Evolutionary conservation across 306 rosid species (phyloP), one percentile per base, ranked within the genome.

Genomic region (Alnus rubra): DNA sequence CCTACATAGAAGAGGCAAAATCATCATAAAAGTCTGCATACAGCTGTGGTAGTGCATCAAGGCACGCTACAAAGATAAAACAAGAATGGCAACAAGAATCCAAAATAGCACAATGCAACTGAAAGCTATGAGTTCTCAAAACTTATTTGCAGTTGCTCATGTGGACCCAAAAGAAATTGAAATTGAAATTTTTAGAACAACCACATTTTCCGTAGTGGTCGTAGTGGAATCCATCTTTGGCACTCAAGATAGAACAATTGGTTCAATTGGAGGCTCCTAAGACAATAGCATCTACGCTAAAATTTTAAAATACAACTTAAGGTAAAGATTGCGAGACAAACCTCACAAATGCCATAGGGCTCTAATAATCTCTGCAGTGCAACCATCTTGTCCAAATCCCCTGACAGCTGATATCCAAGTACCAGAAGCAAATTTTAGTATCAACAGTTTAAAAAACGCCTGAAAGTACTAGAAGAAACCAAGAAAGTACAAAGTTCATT

Each of bases 261-360:
- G 52, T 67, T 63, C 58, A 7, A 42, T 53, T 19, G 12, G 28
- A 51, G 35, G 31, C 48, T 62, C 68, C 19, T 52, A 71, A 55
- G 76, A 62, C 58, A 63, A 39, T 48, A 60, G 62, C 47, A 52
- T 74, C 63, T 15, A 52, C 59, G 16, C 35, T 31, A 71, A 16
- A 82, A 74, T 76, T 52, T 19, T 64, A 79, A 45, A 64, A 74
- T 54, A 67, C 48, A 79, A 19, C 67, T 45, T 31, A 78, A 19
- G 62, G 10, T 14, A 64, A 59, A 23, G 75, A 68, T 75, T 67
- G 69, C 42, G 75, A 71, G 19, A 89, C 96, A 80, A 74, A 92
- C 97, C 97, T 92, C 97, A 73, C 97, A 92, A 82, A 92, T 92
- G 76, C 96, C 97, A 72, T 86, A 92, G 28, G 96, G 96, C 82